phyloP scores from a whole-genome alignment of 345 rosid species.

The Hypericum perforatum region DNA sequence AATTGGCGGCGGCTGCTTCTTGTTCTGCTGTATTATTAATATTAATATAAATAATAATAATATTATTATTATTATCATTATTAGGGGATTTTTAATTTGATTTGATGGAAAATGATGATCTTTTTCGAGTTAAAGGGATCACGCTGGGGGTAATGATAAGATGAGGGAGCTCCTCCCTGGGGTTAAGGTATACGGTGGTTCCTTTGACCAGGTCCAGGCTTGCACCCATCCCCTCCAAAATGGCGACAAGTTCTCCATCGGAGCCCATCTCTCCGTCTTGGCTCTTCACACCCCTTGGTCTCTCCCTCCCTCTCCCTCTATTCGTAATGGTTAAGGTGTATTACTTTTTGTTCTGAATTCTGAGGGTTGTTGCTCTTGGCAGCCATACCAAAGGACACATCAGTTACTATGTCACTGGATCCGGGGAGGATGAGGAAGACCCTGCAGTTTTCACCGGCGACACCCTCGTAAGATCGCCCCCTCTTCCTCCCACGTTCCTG shows the following conservation, averaged over 20 bases:
- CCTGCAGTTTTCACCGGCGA: slow-evolving; percentile 90
- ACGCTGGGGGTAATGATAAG: slow-evolving; percentile 85
- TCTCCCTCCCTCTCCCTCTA: background rate
- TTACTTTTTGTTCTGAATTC: background rate
- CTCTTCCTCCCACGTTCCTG: background rate
- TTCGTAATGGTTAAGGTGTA: background rate
- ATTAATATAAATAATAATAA: too few relatives aligned
- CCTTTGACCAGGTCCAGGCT: slow-evolving; percentile 68
- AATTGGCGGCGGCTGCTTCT: too few relatives aligned
- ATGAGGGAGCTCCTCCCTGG: slow-evolving; percentile 65
- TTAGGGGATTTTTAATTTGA: too few relatives aligned
- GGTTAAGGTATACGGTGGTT: slow-evolving; percentile 76
- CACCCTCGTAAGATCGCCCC: slow-evolving; percentile 47
- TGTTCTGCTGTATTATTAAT: too few relatives aligned
- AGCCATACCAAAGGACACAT: slow-evolving; percentile 92
- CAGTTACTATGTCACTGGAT: slow-evolving; percentile 58
- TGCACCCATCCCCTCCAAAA: slow-evolving; percentile 63
- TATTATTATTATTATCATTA: too few relatives aligned
- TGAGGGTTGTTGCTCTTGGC: slow-evolving; percentile 11
- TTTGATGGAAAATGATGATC: too few relatives aligned
- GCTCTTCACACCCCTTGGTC: slow-evolving; percentile 91
- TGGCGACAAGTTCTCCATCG: slow-evolving; percentile 58
- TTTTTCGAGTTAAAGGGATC: slow-evolving; percentile 47
- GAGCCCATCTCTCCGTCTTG: slow-evolving; percentile 41
- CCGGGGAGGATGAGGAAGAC: slow-evolving; percentile 36